Percentiles rank a stretch among this genome's conserved stretches.
Conservation (phyloP, 2,329 filamentous ascomycete genomes). For the Ramularia collo-cygni region DNA sequence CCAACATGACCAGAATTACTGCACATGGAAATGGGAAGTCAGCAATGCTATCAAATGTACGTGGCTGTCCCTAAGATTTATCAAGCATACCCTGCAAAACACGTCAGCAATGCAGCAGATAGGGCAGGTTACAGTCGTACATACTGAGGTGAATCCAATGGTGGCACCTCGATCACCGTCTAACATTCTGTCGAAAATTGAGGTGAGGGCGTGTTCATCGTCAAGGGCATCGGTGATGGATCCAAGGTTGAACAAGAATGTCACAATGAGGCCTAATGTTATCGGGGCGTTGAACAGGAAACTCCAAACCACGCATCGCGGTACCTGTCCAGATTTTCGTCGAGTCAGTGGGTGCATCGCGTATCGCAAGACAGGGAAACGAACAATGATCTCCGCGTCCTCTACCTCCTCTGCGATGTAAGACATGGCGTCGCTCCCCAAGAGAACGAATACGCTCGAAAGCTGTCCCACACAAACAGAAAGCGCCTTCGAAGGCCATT, state of each 20-base stretch:
- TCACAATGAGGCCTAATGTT: conserved; percentile 25
- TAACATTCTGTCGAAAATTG: conserved; percentile 26
- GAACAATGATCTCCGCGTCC: conserved; percentile 32
- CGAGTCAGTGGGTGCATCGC: no score
- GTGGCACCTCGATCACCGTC: background rate
- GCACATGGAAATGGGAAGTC: no score
- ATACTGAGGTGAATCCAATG: background rate
- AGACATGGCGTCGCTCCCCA: conserved; percentile 33
- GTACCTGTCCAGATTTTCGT: no score
- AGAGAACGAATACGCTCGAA: conserved; percentile 27
- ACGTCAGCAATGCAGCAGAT: no score
- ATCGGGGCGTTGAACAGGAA: conserved; percentile 31
- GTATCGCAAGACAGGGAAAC: no score
- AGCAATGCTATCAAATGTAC: no score
- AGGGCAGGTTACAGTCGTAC: no score
- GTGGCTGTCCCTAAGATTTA: no score
- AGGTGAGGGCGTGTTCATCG: conserved; percentile 27
- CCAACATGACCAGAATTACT: conserved; percentile 15
- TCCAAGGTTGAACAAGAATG: conserved; percentile 32
- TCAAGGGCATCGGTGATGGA: conserved; percentile 24
- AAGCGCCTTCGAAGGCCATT: conserved; percentile 32
- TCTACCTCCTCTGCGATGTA: conserved; percentile 41
- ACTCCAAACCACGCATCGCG: conserved; percentile 36
- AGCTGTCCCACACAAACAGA: conserved; percentile 36
- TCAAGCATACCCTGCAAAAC: no score